Evolutionary conservation across 371 early-diverging fungal genomes (phyloP).

Genomic region (Mucor mucedo): DNA sequence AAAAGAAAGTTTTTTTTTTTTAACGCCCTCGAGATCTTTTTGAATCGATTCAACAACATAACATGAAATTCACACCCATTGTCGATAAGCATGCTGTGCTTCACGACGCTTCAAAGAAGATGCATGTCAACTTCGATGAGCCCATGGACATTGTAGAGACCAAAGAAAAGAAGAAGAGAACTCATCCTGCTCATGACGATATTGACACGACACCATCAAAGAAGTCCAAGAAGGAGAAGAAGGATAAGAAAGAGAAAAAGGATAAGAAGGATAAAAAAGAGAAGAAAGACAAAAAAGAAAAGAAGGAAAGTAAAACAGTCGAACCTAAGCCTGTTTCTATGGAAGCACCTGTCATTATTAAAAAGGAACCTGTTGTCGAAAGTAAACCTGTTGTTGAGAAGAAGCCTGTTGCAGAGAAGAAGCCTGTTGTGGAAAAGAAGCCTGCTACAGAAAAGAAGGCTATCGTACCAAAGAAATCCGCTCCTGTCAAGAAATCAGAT

Average conservation of each 20-base stretch:
- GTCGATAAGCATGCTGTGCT: conserved; percentile 29
- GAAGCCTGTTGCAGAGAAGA: neutral
- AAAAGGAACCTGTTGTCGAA: neutral
- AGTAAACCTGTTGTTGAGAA: neutral
- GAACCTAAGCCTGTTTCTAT: conserved; percentile 3
- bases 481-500: neutral
- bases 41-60: neutral
- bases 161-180: conserved; percentile 19
- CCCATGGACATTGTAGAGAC: conserved; percentile 1
- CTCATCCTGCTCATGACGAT: conserved; percentile 14
- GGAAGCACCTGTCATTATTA: neutral
- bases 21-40: neutral
- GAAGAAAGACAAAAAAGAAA: conserved; percentile 1
- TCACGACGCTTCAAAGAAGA: conserved; percentile 36
- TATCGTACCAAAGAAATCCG: neutral
- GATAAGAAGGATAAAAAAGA: conserved; percentile 21
- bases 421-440: neutral
- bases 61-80: conserved; percentile 41
- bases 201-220: neutral
- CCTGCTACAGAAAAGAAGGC: neutral
- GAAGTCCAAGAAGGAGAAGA: conserved; percentile 18
- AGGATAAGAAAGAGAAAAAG: conserved; percentile 21
- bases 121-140: conserved; percentile 48
- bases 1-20: conserved; percentile 5
- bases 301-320: neutral